Conservation (phyloP, 2,329 filamentous ascomycete species). For the Magnaporthales sp. region DNA sequence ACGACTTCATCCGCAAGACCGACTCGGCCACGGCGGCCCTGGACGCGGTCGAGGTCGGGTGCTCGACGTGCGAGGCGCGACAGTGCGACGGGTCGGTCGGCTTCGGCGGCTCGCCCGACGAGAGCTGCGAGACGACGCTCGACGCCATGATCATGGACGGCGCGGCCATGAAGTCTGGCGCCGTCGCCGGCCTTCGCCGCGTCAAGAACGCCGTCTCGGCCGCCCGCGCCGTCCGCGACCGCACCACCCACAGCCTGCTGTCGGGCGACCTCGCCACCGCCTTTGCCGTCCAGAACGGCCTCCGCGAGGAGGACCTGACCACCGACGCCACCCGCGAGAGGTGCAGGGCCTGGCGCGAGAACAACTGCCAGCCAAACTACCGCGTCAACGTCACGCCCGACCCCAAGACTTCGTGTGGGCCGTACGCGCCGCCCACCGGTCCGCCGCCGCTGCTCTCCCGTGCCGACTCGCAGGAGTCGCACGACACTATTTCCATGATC, state of each 20-base stretch:
- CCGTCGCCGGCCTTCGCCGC: conserved; percentile 41
- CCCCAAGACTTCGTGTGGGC: conserved; percentile 32
- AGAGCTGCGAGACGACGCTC: conserved; percentile 47
- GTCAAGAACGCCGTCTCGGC: conserved; percentile 39
- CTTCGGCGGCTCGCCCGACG: conserved; percentile 45
- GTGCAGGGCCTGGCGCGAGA: conserved; percentile 34
- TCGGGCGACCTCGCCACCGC: conserved; percentile 42
- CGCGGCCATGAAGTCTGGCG: conserved; percentile 40
- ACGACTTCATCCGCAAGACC: conserved; percentile 21
- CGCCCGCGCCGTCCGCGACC: conserved; percentile 39
- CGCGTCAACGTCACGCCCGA: conserved; percentile 36
- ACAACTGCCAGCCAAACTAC: conserved; percentile 41
- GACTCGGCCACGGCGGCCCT: conserved; percentile 23
- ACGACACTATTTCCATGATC: conserved; percentile 48
- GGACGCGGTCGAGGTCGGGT: conserved; percentile 43
- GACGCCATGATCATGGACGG: conserved; percentile 53
- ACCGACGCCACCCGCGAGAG: conserved; percentile 28
- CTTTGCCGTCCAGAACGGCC: conserved; percentile 45
- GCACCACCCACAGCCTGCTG: conserved; percentile 42
- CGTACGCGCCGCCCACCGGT: conserved; percentile 28
- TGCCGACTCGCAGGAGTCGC: conserved; percentile 19
- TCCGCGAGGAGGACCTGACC: conserved; percentile 31
- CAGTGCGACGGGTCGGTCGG: conserved; percentile 48
- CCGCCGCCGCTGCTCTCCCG: background rate
- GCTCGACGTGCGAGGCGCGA: conserved; percentile 38